Base-by-base conservation (phyloP, 495 filamentous ascomycete genomes). In the Tirmania nivea region DNA sequence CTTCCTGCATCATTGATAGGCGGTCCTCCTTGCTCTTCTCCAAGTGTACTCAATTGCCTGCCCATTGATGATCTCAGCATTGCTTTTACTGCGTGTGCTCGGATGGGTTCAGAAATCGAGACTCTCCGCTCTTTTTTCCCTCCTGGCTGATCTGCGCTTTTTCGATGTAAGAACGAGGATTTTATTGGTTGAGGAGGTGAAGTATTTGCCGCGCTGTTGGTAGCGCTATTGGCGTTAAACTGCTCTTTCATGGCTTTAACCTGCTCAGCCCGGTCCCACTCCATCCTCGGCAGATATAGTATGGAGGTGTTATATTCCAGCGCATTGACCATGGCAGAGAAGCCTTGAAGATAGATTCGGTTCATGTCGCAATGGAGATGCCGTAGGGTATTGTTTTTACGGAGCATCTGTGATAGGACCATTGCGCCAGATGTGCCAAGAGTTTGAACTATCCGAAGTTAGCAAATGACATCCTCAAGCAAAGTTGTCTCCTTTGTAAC, bases 321-420 rank as follows among this genome's bases (percentile, higher is more conserved):
- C 9, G 80, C 73, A 60, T 86, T 82, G 34, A 88, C 77, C 11
- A 88, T 67, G 7, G 83, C 80, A 2, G 83, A 86, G 58, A 88
- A 82, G 4, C 80, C 84, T 55, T 82, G 77, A 3, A 87, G 73
- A 52, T 79, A 79, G 57, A 88, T 84, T 52, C 80, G 80, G 55
- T 88, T 88, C 62, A 80, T 77, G 56, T 84, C 84, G 62, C 83
- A 87, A 56, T 84, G 69, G 8, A 88, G 70, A 60, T 86, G 78
- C 14, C 72, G 72, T 0, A 88, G 70, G 11, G 71, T 74, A 6
- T 63, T 66, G 59, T 87, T 88, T 48, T 71, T 72, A 53, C 80
- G 76, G 5, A 88, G 68, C 19, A 87, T 80, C n/a, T 83, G 78
- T n/a, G 83, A 76, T 45, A 88, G 65, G 3, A 80, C 84, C 60